Percentiles rank a stretch among this genome's conserved stretches.
phyloP scores from a whole-genome alignment of 225 moss, liverwort and hornwort species.

The Rhytidiadelphus loreus region DNA sequence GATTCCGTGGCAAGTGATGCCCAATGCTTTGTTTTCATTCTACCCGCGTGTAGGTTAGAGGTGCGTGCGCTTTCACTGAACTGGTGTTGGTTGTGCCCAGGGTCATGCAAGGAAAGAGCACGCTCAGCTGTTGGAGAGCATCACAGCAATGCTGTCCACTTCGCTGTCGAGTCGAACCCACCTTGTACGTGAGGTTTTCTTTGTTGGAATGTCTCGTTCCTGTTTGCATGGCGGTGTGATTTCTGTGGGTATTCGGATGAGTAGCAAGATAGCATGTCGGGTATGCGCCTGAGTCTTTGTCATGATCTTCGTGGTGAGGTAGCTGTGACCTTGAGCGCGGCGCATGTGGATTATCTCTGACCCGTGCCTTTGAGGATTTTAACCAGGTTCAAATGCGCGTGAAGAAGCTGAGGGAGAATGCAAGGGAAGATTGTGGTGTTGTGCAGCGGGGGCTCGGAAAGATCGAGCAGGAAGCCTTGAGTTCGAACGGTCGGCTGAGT shows the following conservation, averaged over 20 bases:
- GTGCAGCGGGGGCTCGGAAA: constrained; percentile 36
- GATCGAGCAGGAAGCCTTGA: constrained; percentile 49
- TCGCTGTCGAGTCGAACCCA: constrained; percentile 58
- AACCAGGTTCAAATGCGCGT: constrained; percentile 62
- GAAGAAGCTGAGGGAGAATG: constrained; percentile 46
- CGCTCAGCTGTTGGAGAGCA: constrained; percentile 45
- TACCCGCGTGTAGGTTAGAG: neutral
- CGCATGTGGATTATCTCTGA: neutral
- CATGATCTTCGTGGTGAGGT: neutral
- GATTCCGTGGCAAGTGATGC: neutral
- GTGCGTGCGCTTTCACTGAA: neutral
- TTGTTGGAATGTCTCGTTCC: neutral
- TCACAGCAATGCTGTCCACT: constrained; percentile 55
- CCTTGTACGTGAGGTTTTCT: constrained; percentile 38
- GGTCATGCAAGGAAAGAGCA: constrained; percentile 67
- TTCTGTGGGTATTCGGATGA: neutral
- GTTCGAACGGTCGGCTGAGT: constrained; percentile 35
- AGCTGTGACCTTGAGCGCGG: neutral
- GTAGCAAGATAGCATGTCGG: neutral
- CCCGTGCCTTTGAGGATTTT: neutral
- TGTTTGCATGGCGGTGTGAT: neutral
- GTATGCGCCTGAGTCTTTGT: no score
- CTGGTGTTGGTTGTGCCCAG: constrained; percentile 11
- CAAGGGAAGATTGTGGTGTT: constrained; percentile 34
- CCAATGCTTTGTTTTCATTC: neutral